Evolutionary conservation across 257 asterid genomes (phyloP), one percentile per base, ranked within the genome.

Genomic region (Cynanchum wilfordii): DNA sequence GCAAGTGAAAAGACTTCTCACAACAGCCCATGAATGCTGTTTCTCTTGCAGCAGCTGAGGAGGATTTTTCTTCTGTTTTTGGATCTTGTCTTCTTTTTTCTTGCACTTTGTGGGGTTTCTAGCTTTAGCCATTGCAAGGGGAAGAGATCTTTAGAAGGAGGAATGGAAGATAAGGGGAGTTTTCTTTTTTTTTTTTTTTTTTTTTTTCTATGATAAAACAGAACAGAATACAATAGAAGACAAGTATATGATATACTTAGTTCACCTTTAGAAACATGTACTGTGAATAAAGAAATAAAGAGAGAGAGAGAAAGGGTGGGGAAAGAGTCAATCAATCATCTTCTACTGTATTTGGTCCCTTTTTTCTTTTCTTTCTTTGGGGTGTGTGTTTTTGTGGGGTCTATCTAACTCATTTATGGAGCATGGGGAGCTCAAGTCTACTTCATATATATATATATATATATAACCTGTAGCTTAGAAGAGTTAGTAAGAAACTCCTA

Each of bases 1-100:
- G 86, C 96, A 92, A 75, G 96, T 86, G 90, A 92, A 90, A 76
- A 92, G 92, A 86, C 86, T 90, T 66, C 87, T 82, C 13, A 92
- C 87, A n/a, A 90, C 87, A 8, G 96, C 96, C 98, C 98, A 92
- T 77, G 98, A 90, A 68, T 90, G 96, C 22, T 90, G 89, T 73
- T 87, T 84, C 40, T 81, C 82, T 30, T 75, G 78, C 49, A 82
- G 78, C 49, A 82, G 75, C 74, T 76, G 49, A 27, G 29, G 47
- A 25, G 44, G 47, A 47, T 25, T 24, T 25, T 19, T 47, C 47
- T 72, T 72, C 22, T 60, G 76, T 10, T 59, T 45, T 36, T 59
- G 73, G 62, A 33, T 55, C 67, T 66, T 55, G 49, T 5, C 36
- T n/a, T 71, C 67, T 15, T 55, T 60, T 79, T 47, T 68, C 44